Evolutionary conservation across 768 basidiomycete genomes (phyloP), one percentile per base, ranked within the genome.

Genomic region (Tubosaeta sp.): DNA sequence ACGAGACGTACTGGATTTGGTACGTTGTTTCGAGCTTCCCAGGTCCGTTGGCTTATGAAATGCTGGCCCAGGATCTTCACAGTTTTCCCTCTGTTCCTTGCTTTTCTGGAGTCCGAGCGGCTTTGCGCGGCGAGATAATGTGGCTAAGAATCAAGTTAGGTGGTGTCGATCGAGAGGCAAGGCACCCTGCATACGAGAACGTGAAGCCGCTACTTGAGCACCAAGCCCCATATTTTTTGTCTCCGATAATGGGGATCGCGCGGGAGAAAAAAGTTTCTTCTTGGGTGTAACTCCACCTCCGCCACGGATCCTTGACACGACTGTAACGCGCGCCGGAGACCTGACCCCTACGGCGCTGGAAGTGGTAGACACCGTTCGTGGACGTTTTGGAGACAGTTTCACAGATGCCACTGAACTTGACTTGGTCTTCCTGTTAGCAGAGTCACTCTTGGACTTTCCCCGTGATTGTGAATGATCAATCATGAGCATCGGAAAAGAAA

Each of bases 171-270:
- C 16, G 7, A 45, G 11, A 43, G 52, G 31, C n/a, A 33, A 37
- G 10, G 14, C 3, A 47, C 11, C n/a, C 9, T 27, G 10, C 66
- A 19, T 65, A 67, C 66, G 56, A 46, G 66, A 61, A 39, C 38
- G 56, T 17, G 52, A 52, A 46, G 41, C 27, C 35, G 48, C 48
- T 31, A 37, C 29, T 25, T 50, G 59, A 27, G 58, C 51, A 50
- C 34, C 44, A 6, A 55, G 48, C 25, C 46, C 56, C 19, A 49
- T 8, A 37, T 67, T 68, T 43, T 51, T 56, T 7, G 54, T 58
- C 44, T 68, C 66, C 1, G 56, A 56, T n/a, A 70, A 49, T 4
- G 66, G 68, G 14, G 33, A 49, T 48, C 64, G 61, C 5, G 34
- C 45, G 1, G 51, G 58, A 48, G 65, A 55, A 46, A 53, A 53